Base-by-base conservation (phyloP, 495 filamentous ascomycete species). In the Zalerion maritima region DNA sequence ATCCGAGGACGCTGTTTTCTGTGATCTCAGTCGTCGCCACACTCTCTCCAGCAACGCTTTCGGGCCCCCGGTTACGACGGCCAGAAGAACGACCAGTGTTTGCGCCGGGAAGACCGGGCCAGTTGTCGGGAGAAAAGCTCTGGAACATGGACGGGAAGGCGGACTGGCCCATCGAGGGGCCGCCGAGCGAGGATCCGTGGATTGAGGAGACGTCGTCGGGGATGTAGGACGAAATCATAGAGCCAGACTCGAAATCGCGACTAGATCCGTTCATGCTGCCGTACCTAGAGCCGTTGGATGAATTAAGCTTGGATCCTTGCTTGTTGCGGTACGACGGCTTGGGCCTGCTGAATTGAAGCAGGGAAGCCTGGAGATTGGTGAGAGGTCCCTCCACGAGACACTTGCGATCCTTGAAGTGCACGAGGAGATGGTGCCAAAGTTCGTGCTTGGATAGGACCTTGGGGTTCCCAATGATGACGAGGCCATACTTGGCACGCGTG, bases 401-500 rank as follows among this genome's bases (percentile, higher is more conserved):
- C 37, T 92, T 87, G 35, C 73, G 76, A 48, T 96, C 89, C 60
- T 99, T 99, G 67, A 94, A 99, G 45, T 99, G 89, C 15, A 92
- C 64, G 6, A 99, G 64, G 13, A 99, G 74, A 48, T 84, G 87
- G 44, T 99, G 91, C 89, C 89, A 99, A 10, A 99, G 61, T 27
- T 92, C 89, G 52, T 99, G 89, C 58, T 96, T 99, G 14, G 84
- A 86, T 21, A 99, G 55, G 23, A 99, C 89, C 59, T 99, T 99
- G 6, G 89, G 89, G 48, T 99, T 99, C 26, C 91, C 89, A 11
- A 99, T 74, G 36, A 99, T 93, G 25, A 92, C 89, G 29, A 94
- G 56, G 26, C 89, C 89, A 52, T 81, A 99, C 55, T 94, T 94
- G 22, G 89, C 91, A 50, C 89, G 81, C 28, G 89, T 99, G 29